Percentiles rank a stretch among this genome's conserved stretches.
These are phyloP conservation scores for Leishmania gerbilli DNA, from an alignment of 208 protist species.

Conservation along the genomic window DNA sequence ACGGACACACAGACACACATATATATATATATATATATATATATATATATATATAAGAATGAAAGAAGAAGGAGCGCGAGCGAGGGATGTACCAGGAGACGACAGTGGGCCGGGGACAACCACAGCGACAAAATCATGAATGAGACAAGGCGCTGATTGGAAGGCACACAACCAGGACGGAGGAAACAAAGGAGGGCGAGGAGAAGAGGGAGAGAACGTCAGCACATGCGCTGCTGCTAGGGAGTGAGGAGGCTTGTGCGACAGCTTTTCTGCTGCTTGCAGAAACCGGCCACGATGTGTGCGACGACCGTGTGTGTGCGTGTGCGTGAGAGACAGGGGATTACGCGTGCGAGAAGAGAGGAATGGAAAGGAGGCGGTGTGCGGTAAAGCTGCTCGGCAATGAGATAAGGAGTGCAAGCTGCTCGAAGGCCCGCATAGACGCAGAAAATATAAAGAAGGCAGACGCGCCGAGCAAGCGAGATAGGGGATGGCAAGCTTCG, in stretches of 20 bases:
- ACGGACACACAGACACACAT: too few species aligned
- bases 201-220: neutral
- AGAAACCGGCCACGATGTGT: neutral
- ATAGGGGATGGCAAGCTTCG: neutral
- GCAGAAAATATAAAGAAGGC: neutral
- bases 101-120: too few species aligned
- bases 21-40: too few species aligned
- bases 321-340: too few species aligned
- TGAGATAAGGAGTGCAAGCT: neutral
- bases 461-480: neutral
- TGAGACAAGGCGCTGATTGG: neutral
- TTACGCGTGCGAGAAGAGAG: neutral
- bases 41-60: too few species aligned
- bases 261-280: neutral
- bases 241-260: neutral
- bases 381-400: too few species aligned
- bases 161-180: too few species aligned
- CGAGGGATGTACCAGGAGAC: too few species aligned
- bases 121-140: too few species aligned
- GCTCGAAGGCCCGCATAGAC: neutral
- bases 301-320: neutral
- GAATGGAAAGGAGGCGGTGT: neutral
- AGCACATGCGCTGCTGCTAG: neutral
- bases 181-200: neutral
- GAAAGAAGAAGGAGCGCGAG: too few species aligned